phyloP scores from a whole-genome alignment of 768 basidiomycete species.

The Boletales sp. region DNA sequence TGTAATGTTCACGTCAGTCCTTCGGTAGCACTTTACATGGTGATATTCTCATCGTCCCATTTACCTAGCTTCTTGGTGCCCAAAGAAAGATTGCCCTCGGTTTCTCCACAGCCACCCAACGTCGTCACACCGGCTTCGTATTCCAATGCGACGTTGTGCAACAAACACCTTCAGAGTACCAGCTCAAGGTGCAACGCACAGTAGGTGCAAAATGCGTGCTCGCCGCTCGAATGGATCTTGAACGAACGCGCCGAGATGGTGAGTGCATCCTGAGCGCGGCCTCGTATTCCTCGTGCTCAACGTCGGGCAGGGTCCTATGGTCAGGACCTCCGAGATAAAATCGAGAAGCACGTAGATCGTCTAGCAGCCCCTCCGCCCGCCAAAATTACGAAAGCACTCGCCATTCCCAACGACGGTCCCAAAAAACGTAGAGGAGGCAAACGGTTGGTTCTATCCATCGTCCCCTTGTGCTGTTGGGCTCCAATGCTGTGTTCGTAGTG shows the following conservation, averaged over 20 bases:
- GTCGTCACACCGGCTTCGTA: constrained; percentile 93
- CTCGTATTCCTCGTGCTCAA: background rate
- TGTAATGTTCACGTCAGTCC: constrained; percentile 88
- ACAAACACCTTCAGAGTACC: constrained; percentile 83
- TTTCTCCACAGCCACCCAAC: constrained; percentile 83
- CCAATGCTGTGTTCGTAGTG: constrained; percentile 43
- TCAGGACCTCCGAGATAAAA: constrained; percentile 71
- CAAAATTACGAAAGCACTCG: constrained; percentile 90
- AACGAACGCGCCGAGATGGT: constrained; percentile 81
- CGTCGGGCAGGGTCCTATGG: constrained; percentile 67
- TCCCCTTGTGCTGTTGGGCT: background rate
- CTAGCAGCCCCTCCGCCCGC: constrained; percentile 91
- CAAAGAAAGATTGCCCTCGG: constrained; percentile 91
- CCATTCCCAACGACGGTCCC: constrained; percentile 91
- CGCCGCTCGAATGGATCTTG: constrained; percentile 92
- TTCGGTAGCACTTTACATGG: background rate
- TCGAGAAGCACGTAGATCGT: constrained; percentile 90
- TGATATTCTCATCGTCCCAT: constrained; percentile 1
- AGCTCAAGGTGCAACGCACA: constrained; percentile 88
- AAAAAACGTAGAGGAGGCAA: constrained; percentile 96
- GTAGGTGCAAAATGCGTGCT: constrained; percentile 89
- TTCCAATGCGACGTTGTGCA: constrained; percentile 91
- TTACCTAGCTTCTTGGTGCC: constrained; percentile 79
- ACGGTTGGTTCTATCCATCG: constrained; percentile 50
- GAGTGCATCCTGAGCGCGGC: constrained; percentile 10